Base-by-base conservation (phyloP, 495 filamentous ascomycete genomes). In the Letharia lupina region DNA sequence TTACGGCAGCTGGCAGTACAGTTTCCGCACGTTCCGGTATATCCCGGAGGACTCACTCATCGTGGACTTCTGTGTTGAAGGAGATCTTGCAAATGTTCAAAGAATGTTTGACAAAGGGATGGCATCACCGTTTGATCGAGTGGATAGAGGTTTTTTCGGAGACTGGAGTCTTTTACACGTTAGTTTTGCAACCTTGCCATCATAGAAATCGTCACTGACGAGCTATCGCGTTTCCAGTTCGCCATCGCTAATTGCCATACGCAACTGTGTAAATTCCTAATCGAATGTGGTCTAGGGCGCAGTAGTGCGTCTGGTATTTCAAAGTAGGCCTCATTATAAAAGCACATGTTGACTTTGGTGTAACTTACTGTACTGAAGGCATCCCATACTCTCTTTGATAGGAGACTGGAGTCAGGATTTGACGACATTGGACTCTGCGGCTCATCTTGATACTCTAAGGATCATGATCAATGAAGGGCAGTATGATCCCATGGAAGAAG, bases 11-110 rank as follows among this genome's bases (percentile, higher is more conserved):
- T 56, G 52, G 52, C 11, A 56, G 15, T 3, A 18, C 31, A 56
- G 28, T 18, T 35, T 56, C 52, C 52, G 31, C 13, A 33, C 52
- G 1, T 35, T 56, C 31, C 52, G 31, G 31, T 56, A 56, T 31
- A 18, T 56, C 23, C 31, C 52, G 4, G 12, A 15, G 12, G 31
- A 35, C 35, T 16, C 69, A 44, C 31, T 72, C 47, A 65, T 72
- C 11, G 68, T 72, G 44, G 68, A 70, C 10, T 69, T 72, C 61
- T 72, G 70, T 50, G 6, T 41, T 16, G 48, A 40, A 12, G 70
- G 70, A 39, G 70, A 72, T 69, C 6, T 70, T 35, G 66, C 47
- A 44, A 67, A 58, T 20, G 28, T 69, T 61, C 60, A 60, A 56
- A 62, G 48, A 37, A 56, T 70, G 20, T 62, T 72, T 42, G 54